Conservation (phyloP, 495 filamentous ascomycete genomes). For the Aspergillus wentii region DNA sequence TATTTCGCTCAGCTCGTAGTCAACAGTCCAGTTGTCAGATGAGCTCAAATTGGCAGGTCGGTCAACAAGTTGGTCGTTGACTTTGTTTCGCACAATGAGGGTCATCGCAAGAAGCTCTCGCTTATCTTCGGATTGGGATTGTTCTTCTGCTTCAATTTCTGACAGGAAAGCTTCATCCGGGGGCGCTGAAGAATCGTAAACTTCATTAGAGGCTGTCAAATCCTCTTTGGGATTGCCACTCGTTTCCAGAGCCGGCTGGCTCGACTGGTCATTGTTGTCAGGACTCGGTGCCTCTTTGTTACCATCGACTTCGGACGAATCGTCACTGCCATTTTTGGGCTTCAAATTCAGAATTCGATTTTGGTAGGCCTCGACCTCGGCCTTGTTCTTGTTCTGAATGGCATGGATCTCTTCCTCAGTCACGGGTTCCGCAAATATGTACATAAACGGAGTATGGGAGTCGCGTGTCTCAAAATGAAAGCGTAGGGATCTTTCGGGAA, state of each 20-base stretch:
- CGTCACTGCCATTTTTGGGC: constrained; percentile 13
- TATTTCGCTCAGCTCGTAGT: constrained; percentile 68
- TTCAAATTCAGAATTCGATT: constrained; percentile 43
- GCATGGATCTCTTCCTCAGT: constrained; percentile 61
- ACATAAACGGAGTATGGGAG: constrained; percentile 63
- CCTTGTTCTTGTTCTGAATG: constrained; percentile 64
- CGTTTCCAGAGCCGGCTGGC: not conserved
- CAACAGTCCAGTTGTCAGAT: constrained; percentile 63
- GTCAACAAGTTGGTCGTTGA: constrained; percentile 60
- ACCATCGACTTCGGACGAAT: constrained; percentile 17
- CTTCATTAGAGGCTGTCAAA: not conserved
- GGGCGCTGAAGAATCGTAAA: constrained; percentile 1
- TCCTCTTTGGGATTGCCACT: not conserved
- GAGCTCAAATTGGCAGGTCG: constrained; percentile 51
- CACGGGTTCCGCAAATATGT: constrained; percentile 84
- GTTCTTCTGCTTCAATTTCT: constrained; percentile 3
- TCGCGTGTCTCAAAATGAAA: constrained; percentile 82
- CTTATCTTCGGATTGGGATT: not conserved
- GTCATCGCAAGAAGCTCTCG: constrained; percentile 56
- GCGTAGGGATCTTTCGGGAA: constrained; percentile 67
- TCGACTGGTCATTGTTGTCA: not conserved
- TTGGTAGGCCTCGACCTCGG: constrained; percentile 64
- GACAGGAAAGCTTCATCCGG: not conserved
- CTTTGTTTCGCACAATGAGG: constrained; percentile 63
- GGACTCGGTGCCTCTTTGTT: constrained; percentile 3